Conservation (phyloP, 1,284 basidiomycete genomes). For the Wolfiporia cocos region DNA sequence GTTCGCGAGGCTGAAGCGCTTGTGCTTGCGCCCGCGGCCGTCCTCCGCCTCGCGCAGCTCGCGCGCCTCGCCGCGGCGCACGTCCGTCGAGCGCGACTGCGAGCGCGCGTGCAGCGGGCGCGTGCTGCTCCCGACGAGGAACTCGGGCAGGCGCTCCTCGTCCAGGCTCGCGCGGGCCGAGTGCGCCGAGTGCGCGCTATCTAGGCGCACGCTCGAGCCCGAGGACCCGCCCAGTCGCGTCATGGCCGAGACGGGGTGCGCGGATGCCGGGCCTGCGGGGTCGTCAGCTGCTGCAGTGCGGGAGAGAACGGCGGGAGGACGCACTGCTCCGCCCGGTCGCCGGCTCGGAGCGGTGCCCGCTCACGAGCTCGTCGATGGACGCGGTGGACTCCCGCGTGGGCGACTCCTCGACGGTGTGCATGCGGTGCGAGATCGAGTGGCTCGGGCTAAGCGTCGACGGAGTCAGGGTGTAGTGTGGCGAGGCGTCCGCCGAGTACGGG, state of each 20-base stretch:
- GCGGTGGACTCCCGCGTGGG: conserved; percentile 10
- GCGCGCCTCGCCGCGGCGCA: conserved; percentile 10
- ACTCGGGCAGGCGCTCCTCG: conserved; percentile 18
- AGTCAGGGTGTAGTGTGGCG: conserved; percentile 12
- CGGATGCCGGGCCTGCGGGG: conserved; percentile 1
- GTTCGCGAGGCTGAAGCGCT: conserved; percentile 32
- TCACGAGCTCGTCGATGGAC: conserved; percentile 17
- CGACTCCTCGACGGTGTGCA: conserved; percentile 17
- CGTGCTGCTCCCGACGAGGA: conserved; percentile 19
- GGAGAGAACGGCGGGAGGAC: conserved; percentile 1
- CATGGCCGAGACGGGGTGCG: conserved; percentile 7
- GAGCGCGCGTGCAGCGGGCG: conserved; percentile 11
- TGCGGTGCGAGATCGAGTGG: conserved; percentile 15
- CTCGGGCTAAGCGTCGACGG: conserved; percentile 13
- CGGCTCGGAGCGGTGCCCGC: conserved; percentile 8
- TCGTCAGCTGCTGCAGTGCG: neutral
- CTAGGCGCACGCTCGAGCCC: conserved; percentile 10
- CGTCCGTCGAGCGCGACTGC: conserved; percentile 9
- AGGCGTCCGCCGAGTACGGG: conserved; percentile 18
- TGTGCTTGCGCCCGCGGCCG: conserved; percentile 28
- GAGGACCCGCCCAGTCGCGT: conserved; percentile 14
- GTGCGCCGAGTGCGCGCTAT: conserved; percentile 15
- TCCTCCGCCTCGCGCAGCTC: conserved; percentile 16
- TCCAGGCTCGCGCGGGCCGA: conserved; percentile 26
- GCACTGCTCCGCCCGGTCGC: conserved; percentile 19